These are phyloP conservation scores for Cucurbita argyrosperma DNA, from an alignment of 306 rosid species.

Conservation along the genomic window DNA sequence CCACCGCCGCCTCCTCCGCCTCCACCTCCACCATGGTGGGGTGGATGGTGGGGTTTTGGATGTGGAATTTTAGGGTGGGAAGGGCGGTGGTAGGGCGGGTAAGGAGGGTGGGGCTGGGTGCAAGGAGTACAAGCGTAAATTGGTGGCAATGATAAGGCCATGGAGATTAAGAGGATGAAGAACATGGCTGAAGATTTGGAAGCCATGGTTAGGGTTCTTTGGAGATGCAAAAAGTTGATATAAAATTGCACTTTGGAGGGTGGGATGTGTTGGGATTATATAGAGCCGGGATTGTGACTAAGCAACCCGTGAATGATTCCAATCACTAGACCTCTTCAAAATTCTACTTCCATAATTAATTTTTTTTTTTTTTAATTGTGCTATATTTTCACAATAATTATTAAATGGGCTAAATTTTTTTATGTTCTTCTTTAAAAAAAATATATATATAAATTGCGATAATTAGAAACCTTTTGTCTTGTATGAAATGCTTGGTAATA, in stretches of 20 bases:
- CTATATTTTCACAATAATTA: too few species aligned
- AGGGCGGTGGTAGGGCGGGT: slow-evolving; percentile 25
- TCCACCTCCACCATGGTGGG: slow-evolving; percentile 29
- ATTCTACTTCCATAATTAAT: too few species aligned
- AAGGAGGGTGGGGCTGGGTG: slow-evolving; percentile 31
- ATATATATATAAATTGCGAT: too few species aligned
- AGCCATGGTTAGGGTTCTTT: slow-evolving; percentile 18
- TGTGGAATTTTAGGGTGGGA: slow-evolving; percentile 19
- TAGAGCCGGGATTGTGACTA: not conserved
- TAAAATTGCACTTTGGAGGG: not conserved
- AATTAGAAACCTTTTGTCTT: too few species aligned
- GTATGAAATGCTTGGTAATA: too few species aligned
- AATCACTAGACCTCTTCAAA: too few species aligned
- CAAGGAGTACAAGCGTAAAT: slow-evolving; percentile 53
- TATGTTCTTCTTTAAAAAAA: too few species aligned
- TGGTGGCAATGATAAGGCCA: slow-evolving; percentile 27
- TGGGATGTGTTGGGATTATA: not conserved
- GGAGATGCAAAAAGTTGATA: not conserved
- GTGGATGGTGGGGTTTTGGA: slow-evolving; percentile 31
- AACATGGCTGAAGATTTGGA: slow-evolving; percentile 28
- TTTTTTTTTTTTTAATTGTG: too few species aligned
- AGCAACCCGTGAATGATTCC: not conserved
- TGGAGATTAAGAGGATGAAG: slow-evolving; percentile 29
- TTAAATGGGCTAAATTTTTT: too few species aligned
- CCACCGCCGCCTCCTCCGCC: slow-evolving; percentile 5